Conservation (phyloP, 192 early-diverging fungal genomes). For the Gryganskiella cystojenkinii region DNA sequence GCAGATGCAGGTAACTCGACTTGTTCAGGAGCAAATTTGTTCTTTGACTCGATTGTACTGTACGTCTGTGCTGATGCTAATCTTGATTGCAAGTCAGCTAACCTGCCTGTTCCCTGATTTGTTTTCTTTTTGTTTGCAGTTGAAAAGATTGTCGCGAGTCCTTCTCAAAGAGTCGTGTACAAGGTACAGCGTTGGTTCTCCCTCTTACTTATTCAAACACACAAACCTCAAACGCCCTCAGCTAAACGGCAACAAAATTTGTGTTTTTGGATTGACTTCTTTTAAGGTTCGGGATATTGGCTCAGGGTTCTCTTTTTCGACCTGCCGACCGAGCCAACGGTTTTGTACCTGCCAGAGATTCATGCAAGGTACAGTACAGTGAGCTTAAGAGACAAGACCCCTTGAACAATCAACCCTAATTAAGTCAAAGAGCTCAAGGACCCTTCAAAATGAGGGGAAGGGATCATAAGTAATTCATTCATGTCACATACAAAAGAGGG, state of each 20-base stretch:
- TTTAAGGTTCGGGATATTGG: conserved; percentile 36
- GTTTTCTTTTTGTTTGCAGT: conserved; percentile 13
- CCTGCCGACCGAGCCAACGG: conserved; percentile 26
- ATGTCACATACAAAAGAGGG: background rate
- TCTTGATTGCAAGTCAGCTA: background rate
- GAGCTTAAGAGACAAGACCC: background rate
- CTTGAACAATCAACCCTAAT: background rate
- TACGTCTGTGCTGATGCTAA: background rate
- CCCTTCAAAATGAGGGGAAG: too few relatives aligned
- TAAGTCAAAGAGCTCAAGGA: too few relatives aligned
- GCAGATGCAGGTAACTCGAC: conserved; percentile 13
- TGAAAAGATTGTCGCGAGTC: conserved; percentile 17
- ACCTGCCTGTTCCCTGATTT: background rate
- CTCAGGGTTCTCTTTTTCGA: conserved; percentile 4
- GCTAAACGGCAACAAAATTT: background rate
- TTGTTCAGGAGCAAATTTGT: too few relatives aligned
- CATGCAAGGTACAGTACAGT: conserved; percentile 27
- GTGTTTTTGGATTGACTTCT: background rate
- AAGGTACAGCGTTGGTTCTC: conserved; percentile 13
- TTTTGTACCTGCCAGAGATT: conserved; percentile 34
- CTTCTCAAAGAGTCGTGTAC: conserved; percentile 17
- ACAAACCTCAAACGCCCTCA: background rate
- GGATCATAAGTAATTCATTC: background rate
- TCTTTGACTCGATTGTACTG: background rate
- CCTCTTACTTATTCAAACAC: too few relatives aligned